A percentile compares a stretch with the other conserved stretches of the same genome.
Evolutionary conservation across 2,329 filamentous ascomycete species (phyloP).

Genomic region (Eurotiales sp.): DNA sequence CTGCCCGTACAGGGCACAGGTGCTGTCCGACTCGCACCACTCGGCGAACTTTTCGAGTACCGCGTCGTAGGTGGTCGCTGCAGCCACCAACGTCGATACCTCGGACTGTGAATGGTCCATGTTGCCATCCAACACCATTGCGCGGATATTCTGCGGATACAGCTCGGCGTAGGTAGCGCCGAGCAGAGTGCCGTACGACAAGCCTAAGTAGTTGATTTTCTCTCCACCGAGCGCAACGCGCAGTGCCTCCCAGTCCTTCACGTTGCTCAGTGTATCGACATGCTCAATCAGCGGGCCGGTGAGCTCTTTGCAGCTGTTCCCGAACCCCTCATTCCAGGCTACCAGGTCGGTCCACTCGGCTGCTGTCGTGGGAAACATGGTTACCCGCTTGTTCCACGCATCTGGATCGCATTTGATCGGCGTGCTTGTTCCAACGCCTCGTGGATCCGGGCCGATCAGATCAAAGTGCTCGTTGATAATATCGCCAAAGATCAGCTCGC

Average conservation of each 20-base stretch:
- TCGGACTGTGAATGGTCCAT: constrained; percentile 40
- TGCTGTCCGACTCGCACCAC: background rate
- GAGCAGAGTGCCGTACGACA: constrained; percentile 46
- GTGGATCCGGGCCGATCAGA: constrained; percentile 43
- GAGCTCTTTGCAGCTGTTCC: constrained; percentile 36
- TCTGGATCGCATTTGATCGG: constrained; percentile 37
- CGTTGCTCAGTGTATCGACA: constrained; percentile 39
- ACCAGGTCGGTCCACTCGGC: constrained; percentile 36
- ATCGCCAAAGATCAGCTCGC: background rate
- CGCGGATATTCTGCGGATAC: constrained; percentile 42
- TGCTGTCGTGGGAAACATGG: constrained; percentile 36
- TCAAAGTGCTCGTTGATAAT: constrained; percentile 30
- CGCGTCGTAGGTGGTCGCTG: constrained; percentile 35
- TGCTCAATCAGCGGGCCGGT: constrained; percentile 41
- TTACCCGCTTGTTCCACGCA: constrained; percentile 35
- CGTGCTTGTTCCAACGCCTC: constrained; percentile 42
- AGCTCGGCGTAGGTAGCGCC: constrained; percentile 44
- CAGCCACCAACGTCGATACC: constrained; percentile 25
- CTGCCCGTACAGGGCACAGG: background rate
- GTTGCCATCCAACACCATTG: constrained; percentile 45
- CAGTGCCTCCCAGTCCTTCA: constrained; percentile 35
- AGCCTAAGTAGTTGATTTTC: constrained; percentile 39
- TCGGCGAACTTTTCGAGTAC: constrained; percentile 22
- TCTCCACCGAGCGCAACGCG: constrained; percentile 33
- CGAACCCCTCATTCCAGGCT: constrained; percentile 37